Conservation (phyloP, 306 rosid genomes). For the Rosa chinensis region DNA sequence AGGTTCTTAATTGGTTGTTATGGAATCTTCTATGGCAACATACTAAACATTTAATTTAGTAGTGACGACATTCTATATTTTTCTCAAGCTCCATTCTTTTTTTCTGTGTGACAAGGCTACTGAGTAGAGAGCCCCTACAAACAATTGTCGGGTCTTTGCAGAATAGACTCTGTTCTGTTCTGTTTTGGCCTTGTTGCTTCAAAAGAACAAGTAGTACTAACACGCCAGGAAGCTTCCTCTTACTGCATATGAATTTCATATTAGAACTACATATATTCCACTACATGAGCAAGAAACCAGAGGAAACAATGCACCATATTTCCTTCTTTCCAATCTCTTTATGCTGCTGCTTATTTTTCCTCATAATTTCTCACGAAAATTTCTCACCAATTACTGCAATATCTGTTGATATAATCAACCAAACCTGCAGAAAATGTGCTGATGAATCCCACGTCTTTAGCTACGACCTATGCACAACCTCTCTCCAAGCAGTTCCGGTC, state of each 20-base stretch:
- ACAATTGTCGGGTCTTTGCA: no score
- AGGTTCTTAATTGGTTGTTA: no score
- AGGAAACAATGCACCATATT: constrained; percentile 8
- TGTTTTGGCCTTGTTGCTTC: no score
- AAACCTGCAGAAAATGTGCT: constrained; percentile 50
- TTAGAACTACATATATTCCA: neutral
- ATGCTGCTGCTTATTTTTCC: constrained; percentile 16
- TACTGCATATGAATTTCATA: neutral
- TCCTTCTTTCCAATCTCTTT: constrained; percentile 15
- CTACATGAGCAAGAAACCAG: constrained; percentile 1
- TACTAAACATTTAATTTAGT: no score
- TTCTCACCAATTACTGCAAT: neutral
- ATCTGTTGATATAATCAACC: constrained; percentile 32
- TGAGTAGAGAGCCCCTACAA: no score
- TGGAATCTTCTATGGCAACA: no score
- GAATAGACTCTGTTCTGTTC: no score
- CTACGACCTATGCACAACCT: constrained; percentile 36
- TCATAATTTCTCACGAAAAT: constrained; percentile 22
- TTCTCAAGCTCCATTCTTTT: no score
- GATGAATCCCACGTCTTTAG: constrained; percentile 32
- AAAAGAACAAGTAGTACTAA: no score
- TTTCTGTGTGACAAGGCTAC: no score
- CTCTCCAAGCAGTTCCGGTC: constrained; percentile 42
- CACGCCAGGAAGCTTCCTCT: constrained; percentile 23
- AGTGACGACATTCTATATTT: no score